Base-by-base conservation (phyloP, 2,329 filamentous ascomycete species). In the Arthrobotrys entomopaga region DNA sequence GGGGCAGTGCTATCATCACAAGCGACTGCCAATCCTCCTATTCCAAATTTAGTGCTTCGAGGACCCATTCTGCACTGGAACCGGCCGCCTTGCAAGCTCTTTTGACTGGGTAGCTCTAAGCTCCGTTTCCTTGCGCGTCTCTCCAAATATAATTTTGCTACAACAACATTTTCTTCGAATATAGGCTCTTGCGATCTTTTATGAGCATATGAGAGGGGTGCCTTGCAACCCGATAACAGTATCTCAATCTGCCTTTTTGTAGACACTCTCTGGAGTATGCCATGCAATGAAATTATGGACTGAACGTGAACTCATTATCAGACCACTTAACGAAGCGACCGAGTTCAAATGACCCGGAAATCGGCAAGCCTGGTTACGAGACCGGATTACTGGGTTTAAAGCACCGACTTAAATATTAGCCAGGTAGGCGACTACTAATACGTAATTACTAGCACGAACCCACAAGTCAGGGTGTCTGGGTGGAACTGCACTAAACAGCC, bases 21-120 rank as follows among this genome's bases (percentile, higher is more conserved):
- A 53, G 56, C 43, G 52, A 43, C 57, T 13, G 34, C 58, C 56
- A 34, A 34, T 10, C 29, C 29, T 34, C 10, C 10, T 34, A 19
- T 69, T 70, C 65, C 65, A 70, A 70, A 70, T 63, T 63, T 70
- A 70, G 58, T 63, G 65, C 57, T 64, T 70, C 65, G 58, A 63
- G 65, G 64, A 70, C 53, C 34, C 52, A 26, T 34, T 13, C 42
- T 19, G 24, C 11, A 15, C 24, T 53, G 29, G 20, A 53, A 34
- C 46, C 43, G 19, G 52, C 46, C 29, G 34, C 16, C 42, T 29
- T 34, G 16, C 54, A 16, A 53, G 52, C 52, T 29, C 24, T 19
- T 40, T 16, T 3, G n/a, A 11, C 13, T 38, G 10, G 38, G 22
- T 8, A 11, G 22, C 5, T 38, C 52, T 19, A 2, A 20, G 7